Base-by-base conservation (phyloP, 208 protist genomes). In the Tetramitus jugosus region DNA sequence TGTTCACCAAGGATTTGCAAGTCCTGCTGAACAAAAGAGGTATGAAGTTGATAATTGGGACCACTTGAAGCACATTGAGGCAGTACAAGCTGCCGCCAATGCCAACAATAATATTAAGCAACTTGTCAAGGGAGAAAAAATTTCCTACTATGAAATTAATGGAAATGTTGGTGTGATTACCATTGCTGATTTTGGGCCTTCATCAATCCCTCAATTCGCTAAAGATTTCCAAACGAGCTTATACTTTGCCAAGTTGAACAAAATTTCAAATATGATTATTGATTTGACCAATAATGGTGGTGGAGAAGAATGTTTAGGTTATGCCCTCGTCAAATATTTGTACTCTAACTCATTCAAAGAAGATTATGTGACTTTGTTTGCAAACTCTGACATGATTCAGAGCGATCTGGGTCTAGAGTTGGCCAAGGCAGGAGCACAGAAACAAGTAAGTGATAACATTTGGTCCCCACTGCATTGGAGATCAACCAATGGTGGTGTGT, bases 161-260 rank as follows among this genome's bases (percentile, higher is more conserved):
- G 60, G 31, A 40, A 3, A 65, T 26, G 60, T 65, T 3, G n/a
- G 31, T 40, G 60, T 65, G 8, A 65, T 65, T 65, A 65, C 60
- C 3, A 40, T 65, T 65, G 60, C 35, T 40, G 17, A 7, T 1
- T 65, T 65, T 65, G 60, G 35, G 17, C 60, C 60, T 40, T 13
- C 35, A 20, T 37, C n/a, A 40, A n/a, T 40, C 17, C 33, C 29
- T 65, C 31, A 33, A 40, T 65, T 65, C 8, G 60, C 60, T 65
- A 65, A 65, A 65, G 60, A 65, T 65, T 65, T 65, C 8, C 60
- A 65, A n/a, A n/a, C n/a, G n/a, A n/a, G n/a, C n/a, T n/a, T n/a
- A n/a, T n/a, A n/a, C n/a, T n/a, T n/a, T n/a, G n/a, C n/a, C n/a
- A n/a, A n/a, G n/a, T n/a, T n/a, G n/a, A n/a, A n/a, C n/a, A n/a